Evolutionary conservation across 106 monocot genomes (phyloP), one percentile per base, ranked within the genome.

Genomic region (Phalaenopsis equestris): DNA sequence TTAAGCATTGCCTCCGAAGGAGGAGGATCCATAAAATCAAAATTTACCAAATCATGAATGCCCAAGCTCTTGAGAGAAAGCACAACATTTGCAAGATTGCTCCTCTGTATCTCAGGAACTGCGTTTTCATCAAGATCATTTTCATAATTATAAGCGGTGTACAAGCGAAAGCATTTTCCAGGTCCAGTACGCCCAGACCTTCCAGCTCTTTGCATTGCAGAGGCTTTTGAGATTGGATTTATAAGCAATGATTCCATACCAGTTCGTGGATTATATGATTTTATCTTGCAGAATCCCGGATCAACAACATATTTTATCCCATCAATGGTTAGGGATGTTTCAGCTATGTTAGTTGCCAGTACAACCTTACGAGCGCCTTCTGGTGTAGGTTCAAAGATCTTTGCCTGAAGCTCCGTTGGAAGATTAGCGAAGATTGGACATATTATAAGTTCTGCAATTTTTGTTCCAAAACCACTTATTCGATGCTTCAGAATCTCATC

Each of bases 1-100:
- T 86, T 90, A 41, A 96, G 85, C 73, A 96, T 74, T 56, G 96
- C 93, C 76, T 96, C 96, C 42, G 93, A 91, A 15, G 96, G 93
- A 9, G 96, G 96, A 42, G 96, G 96, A 42, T 96, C 96, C 91
- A 96, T 93, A 72, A 96, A 96, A 81, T 96, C 96, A 82, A 96
- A 93, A 78, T 96, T 91, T 41, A 93, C 90, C 82, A 96, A 81
- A 70, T 93, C 91, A 79, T 89, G 87, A 75, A 96, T 96, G 16
- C 96, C 93, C 48, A 96, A 81, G 73, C 93, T 93, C 79, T 91
- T 96, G 39, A 96, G 87, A 41, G 96, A 89, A 55, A 96, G 90
- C n/a, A 96, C 93, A 43, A 93, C 91, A 83, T 93, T 96, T 39
- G 96, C 93, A 80, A 93, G 93, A 55, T 96, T 96, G 2, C 93